A percentile compares a stretch with the other conserved stretches of the same genome.
phyloP scores from a whole-genome alignment of 805 yeast genomes.

The Myxozyma nipponensis region DNA sequence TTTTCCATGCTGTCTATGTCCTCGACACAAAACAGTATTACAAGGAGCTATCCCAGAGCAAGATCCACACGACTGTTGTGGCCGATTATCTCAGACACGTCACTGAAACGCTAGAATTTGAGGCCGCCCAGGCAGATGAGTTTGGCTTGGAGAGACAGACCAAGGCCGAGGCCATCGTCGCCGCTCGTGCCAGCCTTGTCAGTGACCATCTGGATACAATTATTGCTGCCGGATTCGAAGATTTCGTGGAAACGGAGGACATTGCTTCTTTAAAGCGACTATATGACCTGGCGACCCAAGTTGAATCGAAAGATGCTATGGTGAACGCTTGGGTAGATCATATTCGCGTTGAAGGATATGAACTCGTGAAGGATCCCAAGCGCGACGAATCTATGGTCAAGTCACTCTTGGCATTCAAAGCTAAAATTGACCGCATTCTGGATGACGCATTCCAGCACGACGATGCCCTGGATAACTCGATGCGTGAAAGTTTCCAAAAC shows the following conservation, averaged over 20 bases:
- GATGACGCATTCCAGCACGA: slow-evolving; percentile 12
- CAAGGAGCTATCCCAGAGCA: slow-evolving; percentile 4
- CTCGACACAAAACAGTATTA: slow-evolving; percentile 16
- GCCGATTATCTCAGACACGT: slow-evolving; percentile 18
- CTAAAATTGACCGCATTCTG: slow-evolving; percentile 15
- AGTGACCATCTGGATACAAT: slow-evolving; percentile 1
- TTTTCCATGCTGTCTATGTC: slow-evolving; percentile 17
- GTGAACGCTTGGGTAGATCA: slow-evolving; percentile 19
- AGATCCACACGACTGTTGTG: slow-evolving; percentile 4
- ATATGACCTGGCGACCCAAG: slow-evolving; percentile 10
- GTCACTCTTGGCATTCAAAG: slow-evolving; percentile 19
- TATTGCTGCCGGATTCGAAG: slow-evolving; percentile 19
- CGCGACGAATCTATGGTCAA: slow-evolving; percentile 25
- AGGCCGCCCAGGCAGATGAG: slow-evolving; percentile 13
- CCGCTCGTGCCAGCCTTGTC: slow-evolving; percentile 11
- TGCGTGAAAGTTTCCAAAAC: slow-evolving; percentile 27
- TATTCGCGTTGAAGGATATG: slow-evolving; percentile 17
- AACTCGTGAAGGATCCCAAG: slow-evolving; percentile 21
- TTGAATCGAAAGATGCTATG: slow-evolving; percentile 5
- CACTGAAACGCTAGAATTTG: slow-evolving; percentile 5
- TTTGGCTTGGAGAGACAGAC: slow-evolving; percentile 14
- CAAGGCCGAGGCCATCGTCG: slow-evolving; percentile 9
- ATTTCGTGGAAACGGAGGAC: slow-evolving; percentile 11
- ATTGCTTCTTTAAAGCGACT: slow-evolving; percentile 5
- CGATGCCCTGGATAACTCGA: slow-evolving; percentile 18